Base-by-base conservation (phyloP, 164 flowering plant species). In the Annona squamosa region DNA sequence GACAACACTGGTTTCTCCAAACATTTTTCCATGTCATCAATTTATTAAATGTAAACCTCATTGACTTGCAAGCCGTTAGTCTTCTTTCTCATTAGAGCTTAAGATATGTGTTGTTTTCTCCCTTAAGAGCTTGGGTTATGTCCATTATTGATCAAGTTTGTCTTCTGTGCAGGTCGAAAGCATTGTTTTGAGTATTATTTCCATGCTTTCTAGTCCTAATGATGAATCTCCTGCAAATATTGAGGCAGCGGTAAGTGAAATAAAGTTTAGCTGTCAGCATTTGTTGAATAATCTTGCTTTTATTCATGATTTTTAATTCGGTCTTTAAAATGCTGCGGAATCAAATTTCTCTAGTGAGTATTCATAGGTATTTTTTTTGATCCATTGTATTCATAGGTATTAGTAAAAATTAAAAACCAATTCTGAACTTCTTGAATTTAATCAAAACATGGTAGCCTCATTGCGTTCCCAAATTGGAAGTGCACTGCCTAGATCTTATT, bases 141-240 rank as follows among this genome's bases (percentile, higher is more conserved):
- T 16, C 46, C 4, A n/a, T 4, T 2, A 5, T 7, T 68, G 18
- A 45, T 46, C 70, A 68, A 46, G 70, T 46, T 68, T 17, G n/a
- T 72, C 70, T 2, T 46, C 19, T 71, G 71, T 73, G 78, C 90
- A 93, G 97, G 98, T 93, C 75, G 98, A 93, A 77, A 93, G 98
- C 74, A 93, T 93, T 74, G 92, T 91, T 41, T 80, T 93, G 79
- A 93, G 98, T 77, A 90, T 93, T 73, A 91, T 93, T 77, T 93
- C 98, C 44, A 93, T 91, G 97, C 90, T 93, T 67, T 90, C 98
- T 68, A 84, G 93, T 82, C 96, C 98, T 17, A 91, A 91, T 81
- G 97, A 91, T 57, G 98, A 92, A 80, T 91, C 97, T 44, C 97
- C 97, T 42, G 97, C 98, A 67, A 91, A 91, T 80, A 87, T 93